Evolutionary conservation across 176 grass and related monocot genomes (phyloP), one percentile per base, ranked within the genome.

Genomic region (Poa annua): DNA sequence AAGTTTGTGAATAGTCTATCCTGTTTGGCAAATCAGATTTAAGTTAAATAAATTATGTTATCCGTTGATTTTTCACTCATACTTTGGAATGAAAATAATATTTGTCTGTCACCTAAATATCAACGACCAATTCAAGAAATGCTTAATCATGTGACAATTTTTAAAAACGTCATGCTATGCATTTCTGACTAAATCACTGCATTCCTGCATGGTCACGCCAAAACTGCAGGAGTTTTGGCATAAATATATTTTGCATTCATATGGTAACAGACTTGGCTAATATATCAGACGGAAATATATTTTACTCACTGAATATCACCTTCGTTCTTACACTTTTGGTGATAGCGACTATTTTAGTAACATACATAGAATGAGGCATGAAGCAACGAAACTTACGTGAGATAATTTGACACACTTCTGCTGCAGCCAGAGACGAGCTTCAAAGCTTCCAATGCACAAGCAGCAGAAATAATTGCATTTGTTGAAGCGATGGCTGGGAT

Each of bases 401-500:
- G 88, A 88, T 98, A 98, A 80, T 98, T 98, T 85, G 93, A 95
- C 64, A 98, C 90, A 81, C 33, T 98, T 92, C 90, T 98, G 85
- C 96, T 98, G 93, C 96, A 96, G 35, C 96, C 96, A 86, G 96
- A 95, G 16, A 93, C 33, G 74, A 98, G 88, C 92, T 98, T 98
- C 57, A 98, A 92, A 61, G 96, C 85, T 92, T 98, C 96, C 80
- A 98, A 85, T 35, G 96, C 87, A 89, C 93, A 98, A 19, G 96
- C 87, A 93, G 96, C 93, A 32, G 96, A 97, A 76, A 94, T 81
- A 83, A 98, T 91, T 66, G 96, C 96, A 93, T 98, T 98, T 3
- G 96, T 98, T 62, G 96, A 98, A 78, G 96, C 96, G 90, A 95
- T 98, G 32, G 96, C 96, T 68, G 96, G 96, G 80, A 98, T 98